Evolutionary conservation across 2,329 filamentous ascomycete genomes (phyloP).

Genomic region (Fusarium vanettenii): DNA sequence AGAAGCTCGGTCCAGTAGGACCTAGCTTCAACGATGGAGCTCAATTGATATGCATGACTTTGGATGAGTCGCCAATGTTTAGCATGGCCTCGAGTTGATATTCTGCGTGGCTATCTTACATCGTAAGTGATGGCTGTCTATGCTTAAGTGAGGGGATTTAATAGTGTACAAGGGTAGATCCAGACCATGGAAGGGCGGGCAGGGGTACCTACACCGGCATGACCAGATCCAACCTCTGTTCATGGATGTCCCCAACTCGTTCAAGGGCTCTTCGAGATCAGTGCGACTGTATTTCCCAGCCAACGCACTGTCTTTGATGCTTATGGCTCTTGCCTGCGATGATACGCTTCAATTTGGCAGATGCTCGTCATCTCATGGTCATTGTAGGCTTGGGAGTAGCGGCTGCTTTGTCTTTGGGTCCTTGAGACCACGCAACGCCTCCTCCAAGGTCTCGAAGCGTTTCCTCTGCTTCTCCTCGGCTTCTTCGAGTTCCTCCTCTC

Average conservation of each 20-base stretch:
- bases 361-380: neutral
- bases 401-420: conserved; percentile 69
- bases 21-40: neutral
- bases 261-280: neutral
- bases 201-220: neutral
- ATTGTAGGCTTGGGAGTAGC: conserved; percentile 56
- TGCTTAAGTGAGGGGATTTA: conserved; percentile 30
- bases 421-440: conserved; percentile 61
- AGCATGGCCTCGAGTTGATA: conserved; percentile 1
- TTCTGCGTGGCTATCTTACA: conserved; percentile 9
- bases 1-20: neutral
- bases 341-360: neutral
- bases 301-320: neutral
- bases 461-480: conserved; percentile 58
- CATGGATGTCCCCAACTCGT: neutral
- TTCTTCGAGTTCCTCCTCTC: conserved; percentile 61
- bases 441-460: conserved; percentile 65
- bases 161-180: conserved; percentile 32
- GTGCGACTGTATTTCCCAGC: neutral
- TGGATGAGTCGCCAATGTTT: neutral
- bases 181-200: neutral
- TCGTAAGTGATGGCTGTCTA: conserved; percentile 28
- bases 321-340: neutral
- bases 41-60: neutral
- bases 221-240: neutral